Evolutionary conservation across 1,284 basidiomycete species (phyloP).

Genomic region (Xanthoconium separans): DNA sequence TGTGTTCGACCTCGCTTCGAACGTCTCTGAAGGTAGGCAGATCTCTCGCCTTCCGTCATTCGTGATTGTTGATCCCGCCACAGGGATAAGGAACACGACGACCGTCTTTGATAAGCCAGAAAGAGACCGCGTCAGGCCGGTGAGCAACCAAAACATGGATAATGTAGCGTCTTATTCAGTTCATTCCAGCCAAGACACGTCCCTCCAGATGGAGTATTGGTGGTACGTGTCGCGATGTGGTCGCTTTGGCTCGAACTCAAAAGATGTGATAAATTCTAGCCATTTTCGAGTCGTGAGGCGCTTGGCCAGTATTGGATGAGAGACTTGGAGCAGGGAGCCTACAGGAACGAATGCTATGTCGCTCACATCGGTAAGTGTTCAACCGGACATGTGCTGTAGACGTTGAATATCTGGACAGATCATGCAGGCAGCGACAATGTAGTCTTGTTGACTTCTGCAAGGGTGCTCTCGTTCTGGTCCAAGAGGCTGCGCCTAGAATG

Average conservation of each 20-base stretch:
- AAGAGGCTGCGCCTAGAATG: slow-evolving; percentile 85
- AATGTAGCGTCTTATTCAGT: not conserved
- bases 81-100: slow-evolving; percentile 93
- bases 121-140: slow-evolving; percentile 84
- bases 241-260: not conserved
- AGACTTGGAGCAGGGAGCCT: slow-evolving; percentile 87
- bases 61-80: slow-evolving; percentile 5
- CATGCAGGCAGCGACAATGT: slow-evolving; percentile 82
- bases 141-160: slow-evolving; percentile 34
- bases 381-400: slow-evolving; percentile 2
- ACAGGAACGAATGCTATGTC: slow-evolving; percentile 84
- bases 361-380: slow-evolving; percentile 77
- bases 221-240: slow-evolving; percentile 48
- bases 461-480: slow-evolving; percentile 85
- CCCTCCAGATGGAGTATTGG: slow-evolving; percentile 81
- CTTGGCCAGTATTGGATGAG: slow-evolving; percentile 96
- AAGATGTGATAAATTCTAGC: slow-evolving; percentile 41
- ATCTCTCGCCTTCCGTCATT: not conserved
- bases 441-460: slow-evolving; percentile 76
- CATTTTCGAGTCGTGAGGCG: slow-evolving; percentile 88
- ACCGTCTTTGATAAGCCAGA: slow-evolving; percentile 95
- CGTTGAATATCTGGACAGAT: slow-evolving; percentile 44
- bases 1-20: slow-evolving; percentile 94
- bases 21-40: slow-evolving; percentile 83
- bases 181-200: slow-evolving; percentile 75